Evolutionary conservation across 148 eudicot species (phyloP).

Genomic region (Chenopodium formosanum): DNA sequence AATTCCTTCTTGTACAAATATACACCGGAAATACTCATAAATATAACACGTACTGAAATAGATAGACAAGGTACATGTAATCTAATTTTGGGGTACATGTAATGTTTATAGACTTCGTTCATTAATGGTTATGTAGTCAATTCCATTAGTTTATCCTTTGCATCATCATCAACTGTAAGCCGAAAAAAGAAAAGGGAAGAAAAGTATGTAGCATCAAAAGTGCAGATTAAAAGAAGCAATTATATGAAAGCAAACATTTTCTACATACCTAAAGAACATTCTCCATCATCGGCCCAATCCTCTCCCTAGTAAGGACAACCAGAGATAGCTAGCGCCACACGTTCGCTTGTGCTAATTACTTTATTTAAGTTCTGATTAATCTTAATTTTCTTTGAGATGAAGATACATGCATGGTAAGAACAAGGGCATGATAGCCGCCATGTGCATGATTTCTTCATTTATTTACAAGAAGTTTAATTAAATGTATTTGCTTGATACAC

Average conservation of each 20-base stretch:
- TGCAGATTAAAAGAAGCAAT: neutral
- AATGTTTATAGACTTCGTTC: neutral
- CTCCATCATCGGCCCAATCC: neutral
- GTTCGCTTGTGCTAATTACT: neutral
- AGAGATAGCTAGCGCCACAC: neutral
- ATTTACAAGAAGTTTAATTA: no score
- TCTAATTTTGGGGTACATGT: neutral
- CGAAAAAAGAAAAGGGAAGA: neutral
- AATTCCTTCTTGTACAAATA: no score
- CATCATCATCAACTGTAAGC: neutral
- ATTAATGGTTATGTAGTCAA: neutral
- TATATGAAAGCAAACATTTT: neutral
- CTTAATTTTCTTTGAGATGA: no score
- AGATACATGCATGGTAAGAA: no score
- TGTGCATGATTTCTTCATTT: no score
- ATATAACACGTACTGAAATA: no score
- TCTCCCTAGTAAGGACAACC: neutral
- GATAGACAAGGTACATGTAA: no score
- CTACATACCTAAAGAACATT: conserved; percentile 22
- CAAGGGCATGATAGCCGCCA: no score
- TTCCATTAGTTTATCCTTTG: neutral
- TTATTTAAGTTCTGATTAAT: no score
- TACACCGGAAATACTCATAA: no score
- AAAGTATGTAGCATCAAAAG: conserved; percentile 4
- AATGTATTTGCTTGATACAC: no score